These are phyloP conservation scores for Globisporangium emineosum DNA, from an alignment of 352 stramenopile species.

Conservation along the genomic window DNA sequence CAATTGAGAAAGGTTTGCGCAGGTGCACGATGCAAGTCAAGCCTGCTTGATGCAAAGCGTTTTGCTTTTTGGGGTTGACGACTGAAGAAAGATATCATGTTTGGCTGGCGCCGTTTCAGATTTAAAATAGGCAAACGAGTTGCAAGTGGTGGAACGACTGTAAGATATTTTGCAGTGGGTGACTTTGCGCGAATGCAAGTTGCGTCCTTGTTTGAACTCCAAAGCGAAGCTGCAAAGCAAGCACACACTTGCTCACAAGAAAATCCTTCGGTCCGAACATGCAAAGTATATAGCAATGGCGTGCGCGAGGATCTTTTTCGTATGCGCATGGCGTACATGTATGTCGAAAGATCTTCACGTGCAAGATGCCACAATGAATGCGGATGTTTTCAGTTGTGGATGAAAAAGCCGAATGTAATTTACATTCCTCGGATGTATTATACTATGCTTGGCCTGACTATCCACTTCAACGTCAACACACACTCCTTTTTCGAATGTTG, in stretches of 20 bases:
- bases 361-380: no score
- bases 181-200: neutral
- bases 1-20: no score
- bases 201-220: no score
- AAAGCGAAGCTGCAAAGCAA: neutral
- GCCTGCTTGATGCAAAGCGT: no score
- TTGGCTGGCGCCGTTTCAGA: neutral
- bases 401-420: neutral
- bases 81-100: neutral
- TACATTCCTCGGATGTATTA: neutral
- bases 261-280: no score
- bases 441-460: neutral
- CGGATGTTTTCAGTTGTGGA: neutral
- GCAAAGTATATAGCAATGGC: no score
- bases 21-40: no score
- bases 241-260: neutral
- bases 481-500: constrained; percentile 4
- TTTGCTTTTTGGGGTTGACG: no score
- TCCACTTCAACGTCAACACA: constrained; percentile 9
- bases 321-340: no score
- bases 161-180: neutral
- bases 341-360: no score
- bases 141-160: neutral
- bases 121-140: neutral
- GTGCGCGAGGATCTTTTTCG: no score